A percentile compares a stretch with the other conserved stretches of the same genome.
These are phyloP conservation scores for Blastobotrys malaysiensis DNA, from an alignment of 1,139 yeast genomes.

Conservation along the genomic window DNA sequence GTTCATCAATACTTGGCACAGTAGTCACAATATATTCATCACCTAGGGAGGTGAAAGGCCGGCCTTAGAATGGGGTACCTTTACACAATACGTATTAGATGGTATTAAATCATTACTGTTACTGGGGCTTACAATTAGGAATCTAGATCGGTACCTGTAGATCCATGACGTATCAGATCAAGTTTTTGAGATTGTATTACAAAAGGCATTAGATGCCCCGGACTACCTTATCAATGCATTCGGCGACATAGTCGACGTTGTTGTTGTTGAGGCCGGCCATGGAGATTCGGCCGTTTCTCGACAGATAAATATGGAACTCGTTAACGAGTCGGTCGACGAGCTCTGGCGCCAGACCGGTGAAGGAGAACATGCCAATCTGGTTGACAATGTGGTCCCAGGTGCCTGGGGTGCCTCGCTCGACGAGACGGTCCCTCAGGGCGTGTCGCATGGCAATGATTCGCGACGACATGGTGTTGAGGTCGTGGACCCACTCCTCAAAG, in stretches of 20 bases:
- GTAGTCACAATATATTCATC: too few relatives aligned
- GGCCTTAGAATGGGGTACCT: too few relatives aligned
- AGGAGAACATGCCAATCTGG: constrained; percentile 97
- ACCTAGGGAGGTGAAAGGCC: too few relatives aligned
- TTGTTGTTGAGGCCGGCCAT: constrained; percentile 80
- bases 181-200: neutral
- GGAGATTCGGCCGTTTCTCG: constrained; percentile 86
- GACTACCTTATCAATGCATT: constrained; percentile 59
- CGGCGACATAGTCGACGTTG: constrained; percentile 79
- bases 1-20: too few relatives aligned
- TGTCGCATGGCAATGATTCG: constrained; percentile 71
- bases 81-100: too few relatives aligned
- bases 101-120: too few relatives aligned
- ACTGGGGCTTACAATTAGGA: too few relatives aligned
- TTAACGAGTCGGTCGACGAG: constrained; percentile 68
- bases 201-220: constrained; percentile 10
- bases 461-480: constrained; percentile 69
- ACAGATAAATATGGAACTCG: constrained; percentile 74
- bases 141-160: too few relatives aligned
- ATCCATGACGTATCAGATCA: too few relatives aligned
- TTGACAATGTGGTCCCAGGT: constrained; percentile 82
- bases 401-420: constrained; percentile 53
- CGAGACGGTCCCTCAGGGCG: constrained; percentile 42
- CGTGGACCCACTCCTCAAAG: constrained; percentile 68
- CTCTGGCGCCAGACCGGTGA: constrained; percentile 68